phyloP scores from a whole-genome alignment of 768 basidiomycete species.

The Amanita polypyramis region DNA sequence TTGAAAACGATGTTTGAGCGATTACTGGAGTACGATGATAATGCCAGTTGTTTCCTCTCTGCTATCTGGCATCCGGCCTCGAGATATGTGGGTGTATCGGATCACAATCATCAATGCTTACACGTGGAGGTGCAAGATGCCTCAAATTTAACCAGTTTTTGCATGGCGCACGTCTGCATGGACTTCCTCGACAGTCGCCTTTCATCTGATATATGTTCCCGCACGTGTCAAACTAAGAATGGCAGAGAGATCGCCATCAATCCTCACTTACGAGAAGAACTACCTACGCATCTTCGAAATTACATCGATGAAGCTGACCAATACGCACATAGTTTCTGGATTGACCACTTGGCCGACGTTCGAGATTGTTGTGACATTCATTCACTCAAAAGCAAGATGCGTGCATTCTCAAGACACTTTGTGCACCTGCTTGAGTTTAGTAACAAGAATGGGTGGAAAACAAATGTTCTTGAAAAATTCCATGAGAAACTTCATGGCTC shows the following conservation, averaged over 20 bases:
- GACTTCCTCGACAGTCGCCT: slow-evolving; percentile 1
- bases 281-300: background rate
- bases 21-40: background rate
- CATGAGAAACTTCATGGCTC: background rate
- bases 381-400: background rate
- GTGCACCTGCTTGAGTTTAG: background rate
- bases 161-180: slow-evolving; percentile 3
- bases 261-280: background rate
- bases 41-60: background rate
- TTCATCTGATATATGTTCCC: background rate
- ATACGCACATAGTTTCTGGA: background rate
- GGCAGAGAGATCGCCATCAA: background rate
- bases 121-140: background rate
- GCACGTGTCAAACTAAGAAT: background rate
- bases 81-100: background rate
- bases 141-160: background rate
- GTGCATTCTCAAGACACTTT: background rate
- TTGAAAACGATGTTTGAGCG: background rate
- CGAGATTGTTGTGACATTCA: background rate
- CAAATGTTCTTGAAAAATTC: background rate
- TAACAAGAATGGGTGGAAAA: background rate
- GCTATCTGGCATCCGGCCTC: background rate
- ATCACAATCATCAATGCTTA: background rate
- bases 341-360: background rate
- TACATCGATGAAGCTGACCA: slow-evolving; percentile 2